A percentile compares a stretch with the other conserved stretches of the same genome.
These are phyloP conservation scores for Boletus semigastroideus DNA, from an alignment of 1,284 basidiomycete species.

Conservation along the genomic window DNA sequence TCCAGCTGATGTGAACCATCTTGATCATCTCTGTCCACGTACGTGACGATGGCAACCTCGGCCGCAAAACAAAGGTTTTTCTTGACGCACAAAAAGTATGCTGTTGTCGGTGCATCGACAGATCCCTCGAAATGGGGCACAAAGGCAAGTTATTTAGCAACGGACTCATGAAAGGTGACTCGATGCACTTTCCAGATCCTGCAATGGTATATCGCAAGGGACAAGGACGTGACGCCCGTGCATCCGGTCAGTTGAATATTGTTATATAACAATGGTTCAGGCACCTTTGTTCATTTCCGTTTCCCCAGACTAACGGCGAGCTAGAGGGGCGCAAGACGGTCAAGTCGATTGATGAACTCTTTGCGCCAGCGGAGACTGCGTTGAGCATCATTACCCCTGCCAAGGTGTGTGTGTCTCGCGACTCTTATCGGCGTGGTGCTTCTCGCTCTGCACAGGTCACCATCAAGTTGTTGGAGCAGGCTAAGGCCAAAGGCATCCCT, in stretches of 20 bases:
- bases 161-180: neutral
- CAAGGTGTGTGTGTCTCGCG: slow-evolving; percentile 40
- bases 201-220: slow-evolving; percentile 70
- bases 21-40: slow-evolving; percentile 7
- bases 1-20: too few relatives aligned
- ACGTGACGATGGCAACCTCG: slow-evolving; percentile 22
- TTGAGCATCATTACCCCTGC: slow-evolving; percentile 80
- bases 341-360: slow-evolving; percentile 55
- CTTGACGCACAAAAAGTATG: slow-evolving; percentile 60
- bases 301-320: slow-evolving; percentile 56
- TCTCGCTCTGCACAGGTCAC: slow-evolving; percentile 51
- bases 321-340: slow-evolving; percentile 63
- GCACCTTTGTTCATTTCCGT: slow-evolving; percentile 20
- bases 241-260: slow-evolving; percentile 44
- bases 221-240: slow-evolving; percentile 65
- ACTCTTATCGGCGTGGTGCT: neutral
- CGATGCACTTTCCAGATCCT: slow-evolving; percentile 49
- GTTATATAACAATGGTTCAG: slow-evolving; percentile 31
- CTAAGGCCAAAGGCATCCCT: slow-evolving; percentile 60
- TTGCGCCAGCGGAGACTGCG: slow-evolving; percentile 65
- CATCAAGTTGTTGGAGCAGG: slow-evolving; percentile 60
- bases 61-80: slow-evolving; percentile 54
- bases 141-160: slow-evolving; percentile 45
- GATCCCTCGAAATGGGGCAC: slow-evolving; percentile 75
- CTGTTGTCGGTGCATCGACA: slow-evolving; percentile 79